Conservation (phyloP, 2,329 filamentous ascomycete genomes). For the Diaporthe australafricana region DNA sequence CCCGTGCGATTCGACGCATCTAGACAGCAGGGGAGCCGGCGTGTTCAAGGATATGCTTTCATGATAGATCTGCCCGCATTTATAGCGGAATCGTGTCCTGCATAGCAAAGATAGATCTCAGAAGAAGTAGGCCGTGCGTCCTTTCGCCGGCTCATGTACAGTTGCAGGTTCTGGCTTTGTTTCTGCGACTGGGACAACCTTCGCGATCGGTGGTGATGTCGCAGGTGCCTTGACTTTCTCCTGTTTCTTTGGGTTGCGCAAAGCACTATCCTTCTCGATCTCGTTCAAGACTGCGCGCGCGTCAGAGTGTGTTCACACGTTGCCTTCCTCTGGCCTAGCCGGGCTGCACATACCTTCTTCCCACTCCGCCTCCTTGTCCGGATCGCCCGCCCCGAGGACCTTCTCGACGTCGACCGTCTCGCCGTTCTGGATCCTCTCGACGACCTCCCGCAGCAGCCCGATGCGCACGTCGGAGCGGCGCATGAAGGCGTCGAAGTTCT, state of each 20-base stretch:
- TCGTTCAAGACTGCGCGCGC: conserved; percentile 68
- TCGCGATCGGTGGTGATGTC: conserved; percentile 38
- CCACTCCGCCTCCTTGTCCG: conserved; percentile 84
- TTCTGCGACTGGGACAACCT: conserved; percentile 42
- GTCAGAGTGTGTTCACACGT: conserved; percentile 12
- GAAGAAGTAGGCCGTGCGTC: conserved; percentile 61
- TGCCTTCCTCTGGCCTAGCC: neutral
- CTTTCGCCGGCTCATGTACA: conserved; percentile 41
- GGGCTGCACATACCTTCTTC: conserved; percentile 73
- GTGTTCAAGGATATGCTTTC: conserved; percentile 72
- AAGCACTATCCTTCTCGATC: conserved; percentile 72
- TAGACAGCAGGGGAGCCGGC: conserved; percentile 45
- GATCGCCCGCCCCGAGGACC: conserved; percentile 81
- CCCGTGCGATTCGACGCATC: conserved; percentile 31
- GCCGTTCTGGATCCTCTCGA: conserved; percentile 76
- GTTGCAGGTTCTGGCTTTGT: conserved; percentile 39
- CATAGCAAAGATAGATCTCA: conserved; percentile 48
- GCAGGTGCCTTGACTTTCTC: conserved; percentile 51
- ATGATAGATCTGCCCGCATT: conserved; percentile 47
- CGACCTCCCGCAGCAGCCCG: conserved; percentile 78
- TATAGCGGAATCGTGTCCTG: conserved; percentile 33
- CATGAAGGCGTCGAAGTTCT: conserved; percentile 78
- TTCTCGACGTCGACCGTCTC: conserved; percentile 89
- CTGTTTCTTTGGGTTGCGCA: conserved; percentile 59
- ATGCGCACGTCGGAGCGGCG: conserved; percentile 85